A percentile compares a stretch with the other conserved stretches of the same genome.
Conservation (phyloP, 176 grass and related monocot genomes). For the Cocos nucifera region DNA sequence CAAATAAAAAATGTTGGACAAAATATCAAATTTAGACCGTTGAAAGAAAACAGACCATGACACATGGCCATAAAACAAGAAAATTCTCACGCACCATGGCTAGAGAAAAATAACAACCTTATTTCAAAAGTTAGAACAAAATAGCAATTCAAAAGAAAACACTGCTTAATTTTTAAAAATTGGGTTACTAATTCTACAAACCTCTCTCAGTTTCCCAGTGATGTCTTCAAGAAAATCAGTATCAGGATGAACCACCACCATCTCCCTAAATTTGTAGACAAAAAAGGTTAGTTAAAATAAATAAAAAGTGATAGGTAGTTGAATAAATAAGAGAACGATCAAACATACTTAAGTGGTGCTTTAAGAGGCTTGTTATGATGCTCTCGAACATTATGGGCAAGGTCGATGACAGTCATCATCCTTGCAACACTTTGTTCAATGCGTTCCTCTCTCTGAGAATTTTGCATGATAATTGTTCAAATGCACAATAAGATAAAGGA, state of each 20-base stretch:
- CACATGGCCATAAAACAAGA: too few relatives aligned
- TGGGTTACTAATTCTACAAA: constrained; percentile 12
- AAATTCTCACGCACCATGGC: too few relatives aligned
- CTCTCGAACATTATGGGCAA: constrained; percentile 85
- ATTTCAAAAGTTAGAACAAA: neutral
- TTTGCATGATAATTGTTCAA: constrained; percentile 3
- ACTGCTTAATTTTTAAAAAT: neutral
- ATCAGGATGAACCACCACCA: constrained; percentile 94
- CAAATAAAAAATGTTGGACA: too few relatives aligned
- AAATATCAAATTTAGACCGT: too few relatives aligned
- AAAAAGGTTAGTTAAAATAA: constrained; percentile 5
- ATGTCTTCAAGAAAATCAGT: constrained; percentile 91
- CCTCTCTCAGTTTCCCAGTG: constrained; percentile 89
- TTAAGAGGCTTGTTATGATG: constrained; percentile 91
- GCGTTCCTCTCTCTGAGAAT: constrained; percentile 83
- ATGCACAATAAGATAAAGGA: constrained; percentile 1
- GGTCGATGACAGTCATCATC: constrained; percentile 99
- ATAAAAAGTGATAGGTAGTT: neutral
- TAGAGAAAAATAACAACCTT: too few relatives aligned
- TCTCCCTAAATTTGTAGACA: constrained; percentile 53
- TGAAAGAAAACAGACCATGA: too few relatives aligned
- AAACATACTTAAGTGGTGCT: constrained; percentile 83
- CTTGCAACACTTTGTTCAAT: constrained; percentile 91
- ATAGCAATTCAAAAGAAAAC: neutral
- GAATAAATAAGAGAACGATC: neutral